Base-by-base conservation (phyloP, 805 yeast species). In the Schwanniomyces sp. region DNA sequence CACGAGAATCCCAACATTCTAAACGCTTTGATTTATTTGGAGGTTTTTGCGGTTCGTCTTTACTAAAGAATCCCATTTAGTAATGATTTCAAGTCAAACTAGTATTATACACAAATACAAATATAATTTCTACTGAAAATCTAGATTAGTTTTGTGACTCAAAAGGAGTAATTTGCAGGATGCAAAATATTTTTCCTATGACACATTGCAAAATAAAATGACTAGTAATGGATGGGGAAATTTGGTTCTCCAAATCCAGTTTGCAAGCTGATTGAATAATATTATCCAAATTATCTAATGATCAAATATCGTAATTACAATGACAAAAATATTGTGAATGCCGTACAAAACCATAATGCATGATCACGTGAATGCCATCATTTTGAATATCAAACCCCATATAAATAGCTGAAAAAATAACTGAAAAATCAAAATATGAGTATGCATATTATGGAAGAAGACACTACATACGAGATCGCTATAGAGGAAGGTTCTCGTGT, bases 1-100 rank as follows among this genome's bases (percentile, higher is more conserved):
- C 99, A 50, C 99, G 79, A 7, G 92, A 75, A 43, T 85, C 92
- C 98, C 98, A 94, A 71, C 99, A 92, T 50, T 75, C 72, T 60
- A 81, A 78, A 54, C 98, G 80, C 54, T 84, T 81, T 25, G 80
- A 69, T 58, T 91, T 82, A 61, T 81, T 81, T 30, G 86, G 86
- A 4, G 83, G 76, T 2, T 55, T 56, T 44, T 63, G 62, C 30
- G 69, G 69, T 38, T 63, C 62, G 26, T 64, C 67, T 41, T 61
- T 66, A 27, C 74, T 58, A 55, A 81, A 82, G 25, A 82, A 61
- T 24, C 85, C 85, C 87, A 82, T 82, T 14, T 40, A 21, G 5
- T 18, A 25, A 12, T 30, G 14, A 30, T 30, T n/a, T 12, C 16
- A 12, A 12, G 2, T 30, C 5, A 30, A 12, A 29, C 14, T n/a